Percentiles rank a stretch among this genome's conserved stretches.
Evolutionary conservation across 495 filamentous ascomycete species (phyloP).

Genomic region (Penicillium flavigenum): DNA sequence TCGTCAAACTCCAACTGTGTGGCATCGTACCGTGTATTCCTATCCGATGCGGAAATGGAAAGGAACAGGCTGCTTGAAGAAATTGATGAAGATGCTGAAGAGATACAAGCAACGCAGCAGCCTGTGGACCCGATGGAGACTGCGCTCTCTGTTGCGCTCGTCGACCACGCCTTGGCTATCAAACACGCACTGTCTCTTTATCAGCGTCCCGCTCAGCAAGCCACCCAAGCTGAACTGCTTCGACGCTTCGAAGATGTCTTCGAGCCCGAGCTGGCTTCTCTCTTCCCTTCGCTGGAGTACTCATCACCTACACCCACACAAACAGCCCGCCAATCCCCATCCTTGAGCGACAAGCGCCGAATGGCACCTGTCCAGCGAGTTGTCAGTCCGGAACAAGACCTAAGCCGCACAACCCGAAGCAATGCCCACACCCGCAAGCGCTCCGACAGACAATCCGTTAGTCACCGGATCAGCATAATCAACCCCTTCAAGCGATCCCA

Average conservation of each 20-base stretch:
- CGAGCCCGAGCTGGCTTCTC: slow-evolving; percentile 48
- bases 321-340: slow-evolving; percentile 25
- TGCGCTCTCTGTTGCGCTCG: slow-evolving; percentile 78
- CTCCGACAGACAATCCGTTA: slow-evolving; percentile 42
- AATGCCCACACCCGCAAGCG: slow-evolving; percentile 37
- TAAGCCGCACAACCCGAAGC: slow-evolving; percentile 34
- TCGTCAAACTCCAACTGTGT: slow-evolving; percentile 66
- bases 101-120: slow-evolving; percentile 42
- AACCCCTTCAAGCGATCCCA: slow-evolving; percentile 50
- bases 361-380: slow-evolving; percentile 30
- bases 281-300: slow-evolving; percentile 28
- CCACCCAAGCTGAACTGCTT: slow-evolving; percentile 56
- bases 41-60: slow-evolving; percentile 55
- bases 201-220: slow-evolving; percentile 56
- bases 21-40: slow-evolving; percentile 68
- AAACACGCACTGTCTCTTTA: slow-evolving; percentile 77
- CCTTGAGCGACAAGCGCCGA: slow-evolving; percentile 27
- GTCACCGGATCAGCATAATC: slow-evolving; percentile 50
- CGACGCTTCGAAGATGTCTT: slow-evolving; percentile 47
- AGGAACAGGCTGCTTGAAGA: slow-evolving; percentile 41
- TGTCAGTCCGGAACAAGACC: slow-evolving; percentile 42
- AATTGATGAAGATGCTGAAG: slow-evolving; percentile 49
- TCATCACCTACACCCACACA: slow-evolving; percentile 29
- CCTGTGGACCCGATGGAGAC: slow-evolving; percentile 68
- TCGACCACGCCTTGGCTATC: slow-evolving; percentile 85